A percentile compares a stretch with the other conserved stretches of the same genome.
These are phyloP conservation scores for Chenopodium suecicum DNA, from an alignment of 148 eudicot genomes.

Conservation along the genomic window DNA sequence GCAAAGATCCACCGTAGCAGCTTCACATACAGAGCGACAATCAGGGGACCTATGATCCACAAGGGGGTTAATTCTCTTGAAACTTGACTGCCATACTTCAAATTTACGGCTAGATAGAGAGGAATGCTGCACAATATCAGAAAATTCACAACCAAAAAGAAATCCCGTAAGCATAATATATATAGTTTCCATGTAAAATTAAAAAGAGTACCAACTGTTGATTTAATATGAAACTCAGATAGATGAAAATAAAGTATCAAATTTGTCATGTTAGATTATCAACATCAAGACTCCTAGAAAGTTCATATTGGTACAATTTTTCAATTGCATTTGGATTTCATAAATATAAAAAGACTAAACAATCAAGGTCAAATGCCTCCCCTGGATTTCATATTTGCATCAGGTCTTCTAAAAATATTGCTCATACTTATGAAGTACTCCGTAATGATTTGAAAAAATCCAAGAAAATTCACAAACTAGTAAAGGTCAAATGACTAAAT, in stretches of 20 bases:
- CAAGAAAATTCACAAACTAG: background rate
- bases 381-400: no score
- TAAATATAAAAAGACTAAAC: no score
- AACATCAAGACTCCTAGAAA: no score
- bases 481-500: background rate
- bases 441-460: no score
- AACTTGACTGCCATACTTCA: constrained; percentile 71
- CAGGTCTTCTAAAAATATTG: no score
- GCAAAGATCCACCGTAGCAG: constrained; percentile 43
- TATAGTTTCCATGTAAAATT: background rate
- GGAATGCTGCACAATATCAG: constrained; percentile 63
- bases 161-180: background rate
- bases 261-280: no score
- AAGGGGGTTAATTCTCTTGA: constrained; percentile 82
- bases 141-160: background rate
- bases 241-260: background rate
- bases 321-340: no score
- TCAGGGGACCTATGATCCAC: constrained; percentile 76
- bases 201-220: background rate
- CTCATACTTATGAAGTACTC: background rate
- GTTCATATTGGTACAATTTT: no score
- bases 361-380: no score
- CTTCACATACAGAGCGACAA: constrained; percentile 61
- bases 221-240: background rate
- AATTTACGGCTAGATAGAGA: constrained; percentile 54